Percentiles rank a stretch among this genome's conserved stretches.
Evolutionary conservation across 2,329 filamentous ascomycete genomes (phyloP).

Genomic region (Botrytis galanthina): DNA sequence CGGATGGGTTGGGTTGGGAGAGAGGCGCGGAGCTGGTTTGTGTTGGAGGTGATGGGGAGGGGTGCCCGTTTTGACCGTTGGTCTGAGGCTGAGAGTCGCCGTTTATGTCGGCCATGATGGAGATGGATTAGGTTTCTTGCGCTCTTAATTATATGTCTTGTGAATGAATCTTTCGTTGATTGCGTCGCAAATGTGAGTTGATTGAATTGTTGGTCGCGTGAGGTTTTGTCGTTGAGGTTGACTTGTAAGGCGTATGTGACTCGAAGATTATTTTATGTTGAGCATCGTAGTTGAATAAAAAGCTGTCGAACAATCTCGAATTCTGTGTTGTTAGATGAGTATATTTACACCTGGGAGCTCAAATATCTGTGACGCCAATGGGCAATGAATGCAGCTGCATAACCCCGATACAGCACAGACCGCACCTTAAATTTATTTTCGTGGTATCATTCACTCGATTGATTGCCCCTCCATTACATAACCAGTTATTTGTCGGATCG

Average conservation of each 20-base stretch:
- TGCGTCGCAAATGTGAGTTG: background rate
- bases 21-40: conserved; percentile 35
- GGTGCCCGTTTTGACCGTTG: conserved; percentile 57
- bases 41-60: conserved; percentile 26
- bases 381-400: conserved; percentile 10
- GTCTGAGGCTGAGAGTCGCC: conserved; percentile 45
- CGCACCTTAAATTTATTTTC: conserved; percentile 25
- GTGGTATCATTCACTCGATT: conserved; percentile 1
- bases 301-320: background rate
- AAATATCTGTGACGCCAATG: conserved; percentile 8
- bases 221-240: background rate
- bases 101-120: conserved; percentile 37
- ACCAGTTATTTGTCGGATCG: conserved; percentile 21
- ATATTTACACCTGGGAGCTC: background rate
- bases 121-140: background rate
- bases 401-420: conserved; percentile 21
- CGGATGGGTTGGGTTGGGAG: conserved; percentile 24
- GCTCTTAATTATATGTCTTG: background rate
- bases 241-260: background rate
- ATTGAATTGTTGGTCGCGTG: background rate
- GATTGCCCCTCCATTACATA: conserved; percentile 30
- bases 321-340: background rate
- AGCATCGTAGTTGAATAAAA: background rate
- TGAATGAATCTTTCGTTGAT: background rate
- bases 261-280: background rate